Conservation (phyloP, 805 yeast species). For the Tetrapisispora nanseiensis region DNA sequence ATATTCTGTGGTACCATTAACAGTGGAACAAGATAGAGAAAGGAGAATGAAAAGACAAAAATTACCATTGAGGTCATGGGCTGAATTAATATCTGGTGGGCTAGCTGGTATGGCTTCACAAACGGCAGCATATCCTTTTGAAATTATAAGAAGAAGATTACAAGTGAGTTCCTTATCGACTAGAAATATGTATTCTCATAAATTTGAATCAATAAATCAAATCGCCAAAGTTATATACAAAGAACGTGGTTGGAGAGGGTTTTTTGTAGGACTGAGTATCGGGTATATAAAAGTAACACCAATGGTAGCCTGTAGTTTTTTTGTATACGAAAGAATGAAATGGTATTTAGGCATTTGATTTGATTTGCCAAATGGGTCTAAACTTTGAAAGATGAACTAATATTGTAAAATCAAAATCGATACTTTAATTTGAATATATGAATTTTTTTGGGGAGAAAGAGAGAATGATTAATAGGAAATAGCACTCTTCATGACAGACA, state of each 20-base stretch:
- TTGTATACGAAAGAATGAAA: conserved; percentile 85
- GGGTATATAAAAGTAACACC: conserved; percentile 94
- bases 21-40: conserved; percentile 14
- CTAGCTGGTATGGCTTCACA: conserved; percentile 92
- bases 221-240: conserved; percentile 46
- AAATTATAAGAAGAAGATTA: conserved; percentile 87
- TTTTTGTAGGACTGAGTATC: conserved; percentile 87
- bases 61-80: conserved; percentile 75
- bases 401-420: too few relatives aligned
- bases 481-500: too few relatives aligned
- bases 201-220: conserved; percentile 26
- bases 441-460: too few relatives aligned
- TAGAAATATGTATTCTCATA: conserved; percentile 38
- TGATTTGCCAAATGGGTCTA: too few relatives aligned
- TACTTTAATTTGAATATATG: too few relatives aligned
- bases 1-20: conserved; percentile 37
- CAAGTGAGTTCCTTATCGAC: conserved; percentile 82
- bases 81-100: conserved; percentile 91
- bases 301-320: conserved; percentile 94
- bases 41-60: conserved; percentile 28
- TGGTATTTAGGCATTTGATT: conserved; percentile 49
- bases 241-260: conserved; percentile 78
- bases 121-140: conserved; percentile 94
- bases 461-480: too few relatives aligned
- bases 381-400: not conserved